These are phyloP conservation scores for Spergularia azorica DNA, from an alignment of 179 eudicot genomes.

Conservation along the genomic window DNA sequence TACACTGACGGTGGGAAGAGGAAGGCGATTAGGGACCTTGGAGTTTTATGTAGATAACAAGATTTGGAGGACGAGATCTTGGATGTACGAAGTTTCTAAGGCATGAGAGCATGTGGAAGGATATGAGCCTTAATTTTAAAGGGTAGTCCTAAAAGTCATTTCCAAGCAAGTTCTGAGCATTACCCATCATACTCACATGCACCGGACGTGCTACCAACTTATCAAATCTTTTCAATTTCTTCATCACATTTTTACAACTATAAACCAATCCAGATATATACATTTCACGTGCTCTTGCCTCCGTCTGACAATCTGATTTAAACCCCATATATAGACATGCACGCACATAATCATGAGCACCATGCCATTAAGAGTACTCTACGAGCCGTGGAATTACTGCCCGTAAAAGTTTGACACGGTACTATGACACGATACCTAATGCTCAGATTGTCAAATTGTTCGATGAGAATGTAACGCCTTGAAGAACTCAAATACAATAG, in stretches of 20 bases:
- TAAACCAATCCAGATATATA: background rate
- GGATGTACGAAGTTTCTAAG: too few relatives aligned
- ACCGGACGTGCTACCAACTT: background rate
- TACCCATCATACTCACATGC: slow-evolving; percentile 5
- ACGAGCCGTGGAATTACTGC: too few relatives aligned
- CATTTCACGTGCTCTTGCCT: background rate
- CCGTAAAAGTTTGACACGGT: too few relatives aligned
- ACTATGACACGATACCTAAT: too few relatives aligned
- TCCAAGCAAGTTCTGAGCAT: slow-evolving; percentile 15
- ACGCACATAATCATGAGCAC: background rate
- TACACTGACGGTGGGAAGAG: too few relatives aligned
- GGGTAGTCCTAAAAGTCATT: background rate
- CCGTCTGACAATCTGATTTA: background rate
- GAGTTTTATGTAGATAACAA: too few relatives aligned
- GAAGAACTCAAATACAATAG: too few relatives aligned
- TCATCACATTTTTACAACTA: background rate
- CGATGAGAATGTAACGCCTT: too few relatives aligned
- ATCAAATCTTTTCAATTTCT: background rate
- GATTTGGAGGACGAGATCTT: too few relatives aligned
- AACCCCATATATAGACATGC: too few relatives aligned
- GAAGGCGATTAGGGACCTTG: too few relatives aligned
- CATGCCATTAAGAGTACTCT: background rate
- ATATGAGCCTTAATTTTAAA: slow-evolving; percentile 4
- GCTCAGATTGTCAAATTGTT: too few relatives aligned
- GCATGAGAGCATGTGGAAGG: background rate